Conservation (phyloP, 2,329 filamentous ascomycete species). For the Talaromyces sp. region DNA sequence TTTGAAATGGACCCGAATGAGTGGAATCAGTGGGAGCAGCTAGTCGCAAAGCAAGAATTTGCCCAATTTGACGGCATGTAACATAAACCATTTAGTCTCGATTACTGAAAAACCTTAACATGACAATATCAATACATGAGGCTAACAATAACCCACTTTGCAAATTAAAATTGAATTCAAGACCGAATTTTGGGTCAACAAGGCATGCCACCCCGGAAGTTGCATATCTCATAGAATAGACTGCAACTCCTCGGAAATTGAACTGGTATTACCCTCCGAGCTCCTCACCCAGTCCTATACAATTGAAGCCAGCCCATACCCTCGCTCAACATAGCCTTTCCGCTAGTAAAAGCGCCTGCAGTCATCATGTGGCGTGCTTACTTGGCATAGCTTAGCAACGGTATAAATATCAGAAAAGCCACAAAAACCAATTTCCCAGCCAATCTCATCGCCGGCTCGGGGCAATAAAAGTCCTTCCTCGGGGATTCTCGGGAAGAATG, state of each 20-base stretch:
- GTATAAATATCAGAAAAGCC: background rate
- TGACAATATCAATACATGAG: background rate
- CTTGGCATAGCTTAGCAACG: background rate
- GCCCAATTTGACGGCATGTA: background rate
- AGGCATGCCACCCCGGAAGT: background rate
- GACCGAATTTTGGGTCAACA: background rate
- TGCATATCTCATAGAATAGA: background rate
- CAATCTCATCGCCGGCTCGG: background rate
- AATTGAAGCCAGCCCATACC: background rate
- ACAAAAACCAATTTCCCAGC: background rate
- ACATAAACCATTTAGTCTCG: background rate
- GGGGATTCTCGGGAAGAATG: background rate
- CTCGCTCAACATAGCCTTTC: background rate
- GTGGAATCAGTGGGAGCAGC: constrained; percentile 26
- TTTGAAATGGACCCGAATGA: constrained; percentile 23
- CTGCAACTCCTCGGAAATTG: no score
- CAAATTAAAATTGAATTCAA: background rate
- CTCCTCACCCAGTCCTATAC: background rate
- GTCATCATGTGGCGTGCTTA: background rate
- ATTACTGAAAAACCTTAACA: background rate
- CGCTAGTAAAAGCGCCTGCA: background rate
- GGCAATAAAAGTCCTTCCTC: background rate
- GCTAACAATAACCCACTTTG: background rate
- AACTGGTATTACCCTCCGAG: no score
- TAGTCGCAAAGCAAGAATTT: constrained; percentile 14